phyloP scores from a whole-genome alignment of 805 yeast genomes.

The Lipomyces starkeyi region DNA sequence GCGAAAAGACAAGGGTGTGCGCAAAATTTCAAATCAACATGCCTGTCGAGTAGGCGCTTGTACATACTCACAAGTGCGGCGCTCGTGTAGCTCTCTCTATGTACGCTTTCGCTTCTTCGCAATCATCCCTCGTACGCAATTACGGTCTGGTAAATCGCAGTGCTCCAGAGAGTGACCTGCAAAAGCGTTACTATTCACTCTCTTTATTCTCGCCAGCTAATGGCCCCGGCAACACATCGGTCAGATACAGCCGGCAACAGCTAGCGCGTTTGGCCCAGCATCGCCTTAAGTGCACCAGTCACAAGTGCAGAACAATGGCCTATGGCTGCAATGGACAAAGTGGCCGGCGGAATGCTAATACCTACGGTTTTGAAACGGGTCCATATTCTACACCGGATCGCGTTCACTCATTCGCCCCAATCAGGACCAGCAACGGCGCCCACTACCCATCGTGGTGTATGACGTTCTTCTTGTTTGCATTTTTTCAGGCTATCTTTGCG shows the following conservation, averaged over 20 bases:
- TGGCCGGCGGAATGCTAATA: background rate
- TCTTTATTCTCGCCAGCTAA: background rate
- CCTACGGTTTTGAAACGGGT: background rate
- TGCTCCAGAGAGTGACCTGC: too few species aligned
- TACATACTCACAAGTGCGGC: too few species aligned
- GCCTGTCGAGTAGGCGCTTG: too few species aligned
- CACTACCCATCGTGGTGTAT: conserved; percentile 29
- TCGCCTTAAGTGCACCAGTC: too few species aligned
- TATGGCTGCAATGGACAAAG: background rate
- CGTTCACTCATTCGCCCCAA: background rate
- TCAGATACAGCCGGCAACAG: background rate
- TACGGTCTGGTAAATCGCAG: too few species aligned
- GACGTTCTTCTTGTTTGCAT: conserved; percentile 23
- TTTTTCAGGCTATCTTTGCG: conserved; percentile 28
- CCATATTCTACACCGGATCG: background rate
- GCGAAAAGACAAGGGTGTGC: too few species aligned
- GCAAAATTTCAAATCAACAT: too few species aligned
- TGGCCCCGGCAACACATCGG: background rate
- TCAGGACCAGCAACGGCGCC: background rate
- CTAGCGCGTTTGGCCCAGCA: background rate
- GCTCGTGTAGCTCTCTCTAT: too few species aligned
- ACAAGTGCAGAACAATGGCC: background rate
- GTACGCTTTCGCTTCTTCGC: too few species aligned
- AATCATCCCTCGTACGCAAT: too few species aligned
- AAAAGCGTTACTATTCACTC: background rate